These are phyloP conservation scores for Neostapfia colusana DNA, from an alignment of 176 grass and related monocot genomes.

Conservation along the genomic window DNA sequence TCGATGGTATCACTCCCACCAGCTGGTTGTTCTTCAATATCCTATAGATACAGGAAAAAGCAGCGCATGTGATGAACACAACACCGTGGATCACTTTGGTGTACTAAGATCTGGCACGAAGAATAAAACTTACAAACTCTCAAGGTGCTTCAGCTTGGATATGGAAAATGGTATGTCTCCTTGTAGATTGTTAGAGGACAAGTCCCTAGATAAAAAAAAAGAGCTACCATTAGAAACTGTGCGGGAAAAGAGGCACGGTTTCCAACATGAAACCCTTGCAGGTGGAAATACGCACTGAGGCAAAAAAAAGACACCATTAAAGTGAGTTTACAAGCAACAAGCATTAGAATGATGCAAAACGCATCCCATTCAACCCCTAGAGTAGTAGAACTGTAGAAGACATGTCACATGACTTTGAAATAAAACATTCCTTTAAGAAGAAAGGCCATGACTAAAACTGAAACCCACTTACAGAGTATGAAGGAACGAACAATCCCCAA, in stretches of 20 bases:
- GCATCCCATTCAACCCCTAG: neutral
- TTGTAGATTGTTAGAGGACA: conserved; percentile 86
- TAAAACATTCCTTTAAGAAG: neutral
- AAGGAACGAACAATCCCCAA: conserved; percentile 76
- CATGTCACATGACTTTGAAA: neutral
- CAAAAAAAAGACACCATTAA: neutral
- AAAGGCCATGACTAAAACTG: neutral
- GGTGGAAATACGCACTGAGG: neutral
- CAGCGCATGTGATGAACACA: neutral
- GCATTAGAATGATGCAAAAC: neutral
- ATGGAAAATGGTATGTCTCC: conserved; percentile 95
- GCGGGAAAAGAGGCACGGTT: neutral
- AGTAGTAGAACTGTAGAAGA: neutral
- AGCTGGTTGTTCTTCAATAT: conserved; percentile 93
- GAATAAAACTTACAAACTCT: conserved; percentile 66
- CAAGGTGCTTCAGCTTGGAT: conserved; percentile 90
- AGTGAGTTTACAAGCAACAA: neutral
- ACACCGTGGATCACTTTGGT: neutral
- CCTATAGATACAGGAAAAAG: conserved; percentile 37
- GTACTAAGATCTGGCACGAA: neutral
- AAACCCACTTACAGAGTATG: conserved; percentile 60
- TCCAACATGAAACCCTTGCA: neutral
- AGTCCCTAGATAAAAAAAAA: conserved; percentile 55
- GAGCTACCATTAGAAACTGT: neutral
- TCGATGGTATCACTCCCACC: conserved; percentile 74